Percentiles rank a stretch among this genome's conserved stretches.
Evolutionary conservation across 768 basidiomycete species (phyloP).

Genomic region (Royoungia palumana): DNA sequence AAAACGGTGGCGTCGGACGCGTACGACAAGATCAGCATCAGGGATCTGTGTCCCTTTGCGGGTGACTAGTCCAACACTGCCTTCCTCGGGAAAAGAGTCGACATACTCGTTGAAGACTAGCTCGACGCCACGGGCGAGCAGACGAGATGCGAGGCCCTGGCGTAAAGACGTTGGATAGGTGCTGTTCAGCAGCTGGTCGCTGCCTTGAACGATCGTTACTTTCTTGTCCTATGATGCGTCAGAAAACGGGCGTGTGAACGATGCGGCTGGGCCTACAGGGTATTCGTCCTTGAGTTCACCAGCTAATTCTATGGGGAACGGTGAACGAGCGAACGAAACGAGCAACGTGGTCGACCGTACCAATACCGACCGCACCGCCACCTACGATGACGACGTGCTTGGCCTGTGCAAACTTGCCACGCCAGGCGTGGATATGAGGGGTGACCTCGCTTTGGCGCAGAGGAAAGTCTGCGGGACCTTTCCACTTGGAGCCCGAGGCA

Average conservation of each 20-base stretch:
- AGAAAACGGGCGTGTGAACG: background rate
- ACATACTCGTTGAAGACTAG: slow-evolving; percentile 52
- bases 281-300: slow-evolving; percentile 44
- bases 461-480: slow-evolving; percentile 47
- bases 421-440: slow-evolving; percentile 32
- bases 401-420: slow-evolving; percentile 32
- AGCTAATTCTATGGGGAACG: slow-evolving; percentile 34
- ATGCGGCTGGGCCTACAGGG: slow-evolving; percentile 29
- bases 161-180: slow-evolving; percentile 56
- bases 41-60: slow-evolving; percentile 46
- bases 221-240: slow-evolving; percentile 32
- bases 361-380: slow-evolving; percentile 55
- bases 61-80: slow-evolving; percentile 41
- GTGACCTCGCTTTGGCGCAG: slow-evolving; percentile 26
- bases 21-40: slow-evolving; percentile 57
- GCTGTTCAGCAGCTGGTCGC: slow-evolving; percentile 50
- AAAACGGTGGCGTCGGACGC: slow-evolving; percentile 12
- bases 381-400: slow-evolving; percentile 49
- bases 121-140: slow-evolving; percentile 45
- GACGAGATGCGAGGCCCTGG: slow-evolving; percentile 39
- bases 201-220: slow-evolving; percentile 61
- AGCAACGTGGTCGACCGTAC: slow-evolving; percentile 23
- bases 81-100: slow-evolving; percentile 42
- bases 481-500: slow-evolving; percentile 56
- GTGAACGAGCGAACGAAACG: background rate